Evolutionary conservation across 2,329 filamentous ascomycete genomes (phyloP).

Genomic region (Paracorniculantispora psalliotae): DNA sequence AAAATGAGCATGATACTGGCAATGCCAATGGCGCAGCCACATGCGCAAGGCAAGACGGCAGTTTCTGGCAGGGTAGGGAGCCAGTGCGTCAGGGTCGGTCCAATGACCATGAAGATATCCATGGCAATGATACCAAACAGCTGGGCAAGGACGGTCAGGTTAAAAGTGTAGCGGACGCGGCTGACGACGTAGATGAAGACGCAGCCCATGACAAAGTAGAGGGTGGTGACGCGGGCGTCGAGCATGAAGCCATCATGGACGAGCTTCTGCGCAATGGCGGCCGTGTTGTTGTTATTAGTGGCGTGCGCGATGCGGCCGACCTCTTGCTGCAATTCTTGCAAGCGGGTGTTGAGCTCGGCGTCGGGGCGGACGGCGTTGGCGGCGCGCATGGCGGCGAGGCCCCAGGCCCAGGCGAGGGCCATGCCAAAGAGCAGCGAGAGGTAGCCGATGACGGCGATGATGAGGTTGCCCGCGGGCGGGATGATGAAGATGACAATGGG

Average conservation of each 20-base stretch:
- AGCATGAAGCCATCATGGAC: constrained; percentile 43
- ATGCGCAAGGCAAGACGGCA: constrained; percentile 40
- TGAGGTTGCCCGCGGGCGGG: constrained; percentile 41
- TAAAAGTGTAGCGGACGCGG: constrained; percentile 38
- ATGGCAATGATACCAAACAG: constrained; percentile 43
- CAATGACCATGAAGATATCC: constrained; percentile 41
- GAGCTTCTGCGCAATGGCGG: constrained; percentile 24
- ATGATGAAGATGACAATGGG: constrained; percentile 38
- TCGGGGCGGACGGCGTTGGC: constrained; percentile 38
- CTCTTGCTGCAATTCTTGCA: constrained; percentile 30
- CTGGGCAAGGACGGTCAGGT: constrained; percentile 39
- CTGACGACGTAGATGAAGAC: constrained; percentile 40
- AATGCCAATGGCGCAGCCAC: constrained; percentile 40
- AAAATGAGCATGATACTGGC: constrained; percentile 42
- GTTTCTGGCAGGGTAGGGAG: constrained; percentile 32
- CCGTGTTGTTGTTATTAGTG: constrained; percentile 17
- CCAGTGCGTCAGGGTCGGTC: constrained; percentile 37
- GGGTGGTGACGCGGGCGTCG: constrained; percentile 38
- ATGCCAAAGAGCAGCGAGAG: constrained; percentile 42
- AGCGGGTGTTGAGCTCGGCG: constrained; percentile 29
- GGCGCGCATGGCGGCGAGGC: constrained; percentile 43
- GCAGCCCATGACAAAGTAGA: constrained; percentile 33
- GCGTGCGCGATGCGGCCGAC: constrained; percentile 30
- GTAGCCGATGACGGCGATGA: constrained; percentile 38
- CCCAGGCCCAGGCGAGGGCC: constrained; percentile 45